A percentile compares a stretch with the other conserved stretches of the same genome.
phyloP scores from a whole-genome alignment of 2,329 filamentous ascomycete species.

The Cordyceps javanica region DNA sequence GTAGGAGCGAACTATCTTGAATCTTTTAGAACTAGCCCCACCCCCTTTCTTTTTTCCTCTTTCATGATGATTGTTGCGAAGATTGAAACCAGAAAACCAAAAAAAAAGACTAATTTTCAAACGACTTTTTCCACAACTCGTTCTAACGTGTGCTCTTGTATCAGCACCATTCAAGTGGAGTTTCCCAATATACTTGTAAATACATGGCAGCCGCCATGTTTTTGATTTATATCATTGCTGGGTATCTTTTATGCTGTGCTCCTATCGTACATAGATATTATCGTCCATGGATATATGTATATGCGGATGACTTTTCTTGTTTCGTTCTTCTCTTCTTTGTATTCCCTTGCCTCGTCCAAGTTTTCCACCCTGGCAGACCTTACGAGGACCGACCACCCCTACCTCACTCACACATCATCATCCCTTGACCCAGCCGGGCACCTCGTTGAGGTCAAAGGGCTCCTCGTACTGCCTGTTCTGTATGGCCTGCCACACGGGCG shows the following conservation, averaged over 20 bases:
- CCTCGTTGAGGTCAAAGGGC: conserved; percentile 54
- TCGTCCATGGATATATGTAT: too few relatives aligned
- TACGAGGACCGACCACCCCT: too few relatives aligned
- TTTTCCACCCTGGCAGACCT: too few relatives aligned
- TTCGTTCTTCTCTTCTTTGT: too few relatives aligned
- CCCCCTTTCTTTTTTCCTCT: not conserved
- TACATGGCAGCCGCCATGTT: not conserved
- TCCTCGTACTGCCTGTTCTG: conserved; percentile 53
- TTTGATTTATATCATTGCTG: not conserved
- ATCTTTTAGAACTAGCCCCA: not conserved
- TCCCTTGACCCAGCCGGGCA: conserved; percentile 70
- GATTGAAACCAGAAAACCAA: not conserved
- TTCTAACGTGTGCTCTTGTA: not conserved
- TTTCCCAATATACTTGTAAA: not conserved
- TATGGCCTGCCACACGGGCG: conserved; percentile 64
- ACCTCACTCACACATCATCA: too few relatives aligned
- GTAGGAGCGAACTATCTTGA: conserved; percentile 6
- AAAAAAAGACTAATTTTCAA: not conserved
- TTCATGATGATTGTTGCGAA: conserved; percentile 1
- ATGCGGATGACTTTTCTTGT: too few relatives aligned
- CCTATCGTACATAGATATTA: not conserved
- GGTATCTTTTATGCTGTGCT: conserved; percentile 8
- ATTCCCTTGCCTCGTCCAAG: too few relatives aligned
- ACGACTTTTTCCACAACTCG: not conserved
- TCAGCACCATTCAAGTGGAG: too few relatives aligned